A percentile compares a stretch with the other conserved stretches of the same genome.
Evolutionary conservation across 176 grass and related monocot genomes (phyloP).

Genomic region (Urochloa ruziziensis): DNA sequence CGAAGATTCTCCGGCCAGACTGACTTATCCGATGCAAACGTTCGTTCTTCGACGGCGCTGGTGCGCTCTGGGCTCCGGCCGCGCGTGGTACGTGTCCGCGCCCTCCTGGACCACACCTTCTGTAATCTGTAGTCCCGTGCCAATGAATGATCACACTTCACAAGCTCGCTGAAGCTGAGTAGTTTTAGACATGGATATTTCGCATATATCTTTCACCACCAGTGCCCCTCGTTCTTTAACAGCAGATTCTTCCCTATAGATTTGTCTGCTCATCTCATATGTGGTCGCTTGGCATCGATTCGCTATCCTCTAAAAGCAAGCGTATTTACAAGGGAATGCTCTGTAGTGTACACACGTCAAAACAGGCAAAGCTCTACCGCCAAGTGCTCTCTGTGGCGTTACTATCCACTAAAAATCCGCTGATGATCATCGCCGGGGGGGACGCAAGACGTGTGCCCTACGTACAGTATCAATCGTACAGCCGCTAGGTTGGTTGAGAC

Average conservation of each 20-base stretch:
- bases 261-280: not conserved
- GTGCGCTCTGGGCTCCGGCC: too few relatives aligned
- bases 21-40: too few relatives aligned
- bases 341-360: too few relatives aligned
- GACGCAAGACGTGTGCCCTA: not conserved
- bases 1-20: too few relatives aligned
- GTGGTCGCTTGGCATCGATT: not conserved
- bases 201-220: not conserved
- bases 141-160: too few relatives aligned
- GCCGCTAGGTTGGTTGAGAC: slow-evolving; percentile 2
- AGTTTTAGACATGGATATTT: not conserved
- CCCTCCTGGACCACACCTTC: too few relatives aligned
- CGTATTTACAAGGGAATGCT: too few relatives aligned
- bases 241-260: not conserved
- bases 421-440: not conserved
- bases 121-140: not conserved
- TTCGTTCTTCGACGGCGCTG: too few relatives aligned
- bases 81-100: too few relatives aligned
- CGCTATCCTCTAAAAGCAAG: not conserved
- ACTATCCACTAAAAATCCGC: not conserved
- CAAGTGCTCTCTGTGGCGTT: not conserved
- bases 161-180: not conserved
- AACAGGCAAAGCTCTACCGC: not conserved
- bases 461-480: not conserved
- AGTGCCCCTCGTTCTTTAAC: too few relatives aligned